Base-by-base conservation (phyloP, 1,284 basidiomycete genomes). In the Apiotrichum gracile region DNA sequence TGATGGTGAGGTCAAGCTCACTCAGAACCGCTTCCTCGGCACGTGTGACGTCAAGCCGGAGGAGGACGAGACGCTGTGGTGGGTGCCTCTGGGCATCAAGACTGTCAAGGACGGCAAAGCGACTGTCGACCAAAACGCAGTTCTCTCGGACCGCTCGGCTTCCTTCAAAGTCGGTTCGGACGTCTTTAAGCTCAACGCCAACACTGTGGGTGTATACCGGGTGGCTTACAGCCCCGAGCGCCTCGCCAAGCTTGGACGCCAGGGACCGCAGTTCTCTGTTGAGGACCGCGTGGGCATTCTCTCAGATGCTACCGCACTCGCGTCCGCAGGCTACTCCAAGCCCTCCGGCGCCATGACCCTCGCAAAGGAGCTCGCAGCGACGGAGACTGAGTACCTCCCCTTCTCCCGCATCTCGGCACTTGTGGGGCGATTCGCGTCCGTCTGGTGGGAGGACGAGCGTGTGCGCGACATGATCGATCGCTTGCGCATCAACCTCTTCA, bases 1-100 rank as follows among this genome's bases (percentile, higher is more conserved):
- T 1, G 81, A 81, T 39, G 83, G 84, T 10, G 70, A 70, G 56
- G 84, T 93, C 59, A 77, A 77, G 52, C 78, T 92, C 44, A 84
- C 85, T 37, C 94, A 97, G 76, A 90, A 96, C 72, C 83, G 94
- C 26, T 97, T 97, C 82, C 78, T 97, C 42, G 86, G 88, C 66
- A 88, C 85, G 2, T 91, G 91, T 4, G 82, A 81, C 57, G 83
- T 83, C 9, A 80, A 82, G 53, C 80, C 83, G 0, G 83, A 90
- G 66, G 88, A 97, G 61, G 92, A 97, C 67, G 80, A 90, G 74
- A 94, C 90, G 2, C 80, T 91, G 55, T 97, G 94, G 93, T 73
- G 67, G 49, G 66, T 96, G 37, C 93, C 93, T 10, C 78, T 97
- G 54, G 82, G 82, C 64, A 74, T 97, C 57, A 77, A 88, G 61